These are phyloP conservation scores for Ochromonadaceae sp. DNA, from an alignment of 352 stramenopile genomes.

Conservation along the genomic window DNA sequence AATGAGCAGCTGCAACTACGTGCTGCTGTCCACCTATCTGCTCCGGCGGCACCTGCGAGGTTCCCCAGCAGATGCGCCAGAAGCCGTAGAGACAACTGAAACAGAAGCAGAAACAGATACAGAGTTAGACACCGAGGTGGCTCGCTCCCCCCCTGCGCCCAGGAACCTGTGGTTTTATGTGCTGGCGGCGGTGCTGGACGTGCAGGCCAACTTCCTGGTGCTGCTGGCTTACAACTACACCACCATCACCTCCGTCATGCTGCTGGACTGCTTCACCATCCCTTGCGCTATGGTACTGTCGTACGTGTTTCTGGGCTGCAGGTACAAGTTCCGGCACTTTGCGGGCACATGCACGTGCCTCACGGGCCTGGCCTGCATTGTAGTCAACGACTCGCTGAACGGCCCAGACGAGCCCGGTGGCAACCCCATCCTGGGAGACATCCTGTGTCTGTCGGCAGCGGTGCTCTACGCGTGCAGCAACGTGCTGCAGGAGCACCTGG, in stretches of 20 bases:
- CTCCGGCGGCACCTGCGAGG: background rate
- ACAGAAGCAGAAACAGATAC: too few relatives aligned
- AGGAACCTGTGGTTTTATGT: conserved; percentile 73
- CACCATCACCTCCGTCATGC: conserved; percentile 80
- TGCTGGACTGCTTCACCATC: conserved; percentile 88
- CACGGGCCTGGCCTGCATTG: conserved; percentile 52
- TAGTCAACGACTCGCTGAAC: conserved; percentile 56
- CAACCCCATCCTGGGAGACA: conserved; percentile 43
- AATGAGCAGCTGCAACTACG: conserved; percentile 45
- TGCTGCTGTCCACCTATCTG: conserved; percentile 28
- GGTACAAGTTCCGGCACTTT: conserved; percentile 53
- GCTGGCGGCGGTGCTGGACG: conserved; percentile 73
- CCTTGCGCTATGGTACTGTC: conserved; percentile 83
- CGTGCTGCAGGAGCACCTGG: conserved; percentile 56
- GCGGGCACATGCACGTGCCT: conserved; percentile 59
- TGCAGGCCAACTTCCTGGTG: conserved; percentile 59
- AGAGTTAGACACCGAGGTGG: too few relatives aligned
- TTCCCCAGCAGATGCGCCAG: too few relatives aligned
- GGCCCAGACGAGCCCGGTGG: background rate
- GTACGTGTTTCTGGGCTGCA: conserved; percentile 48
- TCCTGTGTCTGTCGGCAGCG: conserved; percentile 70
- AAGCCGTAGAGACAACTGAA: too few relatives aligned
- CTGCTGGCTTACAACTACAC: conserved; percentile 90
- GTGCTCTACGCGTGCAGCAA: conserved; percentile 77
- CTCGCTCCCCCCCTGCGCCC: conserved; percentile 4